Percentiles rank a stretch among this genome's conserved stretches.
These are phyloP conservation scores for Calophaca sinica DNA, from an alignment of 306 rosid species.

Conservation along the genomic window DNA sequence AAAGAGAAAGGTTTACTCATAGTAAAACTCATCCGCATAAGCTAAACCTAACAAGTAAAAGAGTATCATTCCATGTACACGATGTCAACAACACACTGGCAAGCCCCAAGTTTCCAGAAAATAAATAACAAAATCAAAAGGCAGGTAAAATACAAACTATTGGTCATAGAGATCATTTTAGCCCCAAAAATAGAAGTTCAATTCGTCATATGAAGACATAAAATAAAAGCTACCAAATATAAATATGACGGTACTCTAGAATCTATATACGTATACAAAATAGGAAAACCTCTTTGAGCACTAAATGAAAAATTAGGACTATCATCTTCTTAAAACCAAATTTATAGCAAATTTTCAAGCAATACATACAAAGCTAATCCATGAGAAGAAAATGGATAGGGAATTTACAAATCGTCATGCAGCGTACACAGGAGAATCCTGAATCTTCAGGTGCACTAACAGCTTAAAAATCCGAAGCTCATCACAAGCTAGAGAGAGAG, in stretches of 20 bases:
- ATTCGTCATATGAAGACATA: not conserved
- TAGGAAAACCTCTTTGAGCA: conserved; percentile 36
- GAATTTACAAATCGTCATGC: conserved; percentile 5
- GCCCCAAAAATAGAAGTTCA: conserved; percentile 9
- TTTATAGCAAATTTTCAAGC: not conserved
- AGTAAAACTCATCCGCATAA: conserved; percentile 27
- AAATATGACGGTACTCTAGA: no score
- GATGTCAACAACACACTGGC: conserved; percentile 28
- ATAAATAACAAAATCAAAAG: conserved; percentile 30
- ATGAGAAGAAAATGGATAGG: conserved; percentile 15
- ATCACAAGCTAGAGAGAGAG: no score
- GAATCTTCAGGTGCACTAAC: not conserved
- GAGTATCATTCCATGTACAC: conserved; percentile 37
- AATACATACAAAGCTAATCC: conserved; percentile 28
- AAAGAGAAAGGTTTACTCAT: conserved; percentile 26
- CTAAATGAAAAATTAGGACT: conserved; percentile 30
- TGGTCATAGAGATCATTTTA: conserved; percentile 19
- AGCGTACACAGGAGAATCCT: no score
- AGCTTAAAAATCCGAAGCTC: conserved; percentile 32
- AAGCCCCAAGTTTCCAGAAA: not conserved
- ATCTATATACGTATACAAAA: not conserved
- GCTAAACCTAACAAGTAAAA: conserved; percentile 26
- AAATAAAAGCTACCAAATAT: conserved; percentile 41
- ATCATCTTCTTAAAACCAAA: conserved; percentile 5
- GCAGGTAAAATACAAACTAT: conserved; percentile 12